Evolutionary conservation across 257 asterid species (phyloP).

Genomic region (Capsicum rhomboideum): DNA sequence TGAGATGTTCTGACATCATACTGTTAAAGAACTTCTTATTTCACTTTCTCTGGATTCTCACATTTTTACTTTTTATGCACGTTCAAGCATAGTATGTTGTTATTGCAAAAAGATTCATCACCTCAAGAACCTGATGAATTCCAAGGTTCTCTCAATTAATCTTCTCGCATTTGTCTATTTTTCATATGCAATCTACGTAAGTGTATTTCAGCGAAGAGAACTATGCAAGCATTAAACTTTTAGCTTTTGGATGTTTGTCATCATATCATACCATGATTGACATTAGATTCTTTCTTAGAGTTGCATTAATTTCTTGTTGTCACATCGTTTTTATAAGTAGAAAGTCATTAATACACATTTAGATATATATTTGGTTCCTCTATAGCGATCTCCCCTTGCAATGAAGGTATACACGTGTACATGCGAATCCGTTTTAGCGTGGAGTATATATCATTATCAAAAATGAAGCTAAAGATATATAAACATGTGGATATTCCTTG

Average conservation of each 20-base stretch:
- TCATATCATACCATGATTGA: too few species aligned
- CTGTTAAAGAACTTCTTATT: too few species aligned
- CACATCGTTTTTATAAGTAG: neutral
- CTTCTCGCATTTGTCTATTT: neutral
- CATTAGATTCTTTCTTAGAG: neutral
- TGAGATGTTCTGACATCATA: too few species aligned
- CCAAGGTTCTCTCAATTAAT: too few species aligned
- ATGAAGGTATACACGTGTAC: conserved; percentile 73
- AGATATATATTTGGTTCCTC: neutral
- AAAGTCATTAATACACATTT: neutral
- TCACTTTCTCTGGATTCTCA: too few species aligned
- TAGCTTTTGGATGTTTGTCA: neutral
- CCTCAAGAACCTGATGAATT: too few species aligned
- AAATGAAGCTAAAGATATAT: conserved; percentile 44
- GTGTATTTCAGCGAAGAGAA: neutral
- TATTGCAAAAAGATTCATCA: too few species aligned
- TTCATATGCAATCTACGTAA: too few species aligned
- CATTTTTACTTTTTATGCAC: too few species aligned
- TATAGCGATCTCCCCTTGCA: neutral
- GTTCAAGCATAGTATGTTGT: too few species aligned
- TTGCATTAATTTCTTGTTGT: neutral
- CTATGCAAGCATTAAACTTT: neutral
- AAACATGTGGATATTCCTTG: conserved; percentile 25
- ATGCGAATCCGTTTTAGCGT: conserved; percentile 40
- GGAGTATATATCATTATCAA: conserved; percentile 39